Evolutionary conservation across 2,329 filamentous ascomycete genomes (phyloP).

Genomic region (Beauveria rudraprayagi): DNA sequence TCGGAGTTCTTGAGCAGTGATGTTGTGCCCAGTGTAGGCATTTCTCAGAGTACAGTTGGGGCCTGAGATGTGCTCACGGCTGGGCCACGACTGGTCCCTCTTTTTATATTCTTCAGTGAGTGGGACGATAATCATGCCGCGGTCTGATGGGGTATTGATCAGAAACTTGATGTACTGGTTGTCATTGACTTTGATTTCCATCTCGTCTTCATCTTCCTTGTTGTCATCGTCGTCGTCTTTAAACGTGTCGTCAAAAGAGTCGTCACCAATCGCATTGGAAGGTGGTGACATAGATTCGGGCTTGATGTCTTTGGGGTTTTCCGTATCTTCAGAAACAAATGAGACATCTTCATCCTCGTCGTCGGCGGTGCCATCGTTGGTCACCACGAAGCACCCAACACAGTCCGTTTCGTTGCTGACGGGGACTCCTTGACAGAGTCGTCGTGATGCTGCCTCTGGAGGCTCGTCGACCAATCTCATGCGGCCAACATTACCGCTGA

Average conservation of each 20-base stretch:
- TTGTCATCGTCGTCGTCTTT: not conserved
- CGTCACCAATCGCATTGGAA: not conserved
- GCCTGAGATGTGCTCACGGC: conserved; percentile 19
- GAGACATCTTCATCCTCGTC: not conserved
- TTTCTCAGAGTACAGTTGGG: conserved; percentile 11
- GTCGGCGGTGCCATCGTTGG: conserved; percentile 2
- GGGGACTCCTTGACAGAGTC: not conserved
- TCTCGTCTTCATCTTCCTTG: not conserved
- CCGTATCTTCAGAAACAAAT: not conserved
- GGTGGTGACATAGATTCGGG: not conserved
- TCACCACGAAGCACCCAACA: conserved; percentile 12
- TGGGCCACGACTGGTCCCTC: not conserved
- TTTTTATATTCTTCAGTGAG: conserved; percentile 11
- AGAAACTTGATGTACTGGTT: not conserved
- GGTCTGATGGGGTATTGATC: not conserved
- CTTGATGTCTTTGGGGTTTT: not conserved
- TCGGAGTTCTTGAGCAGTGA: conserved; percentile 19
- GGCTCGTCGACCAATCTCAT: conserved; percentile 17
- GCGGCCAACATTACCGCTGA: conserved; percentile 23
- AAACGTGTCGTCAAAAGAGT: not conserved
- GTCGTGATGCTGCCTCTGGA: conserved; percentile 14
- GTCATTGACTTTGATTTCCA: not conserved
- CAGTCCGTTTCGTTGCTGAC: not conserved
- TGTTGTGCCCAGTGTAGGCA: conserved; percentile 18
- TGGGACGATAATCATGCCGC: conserved; percentile 3